Conservation (phyloP, 2,329 filamentous ascomycete genomes). For the Phialemonium atrogriseum region DNA sequence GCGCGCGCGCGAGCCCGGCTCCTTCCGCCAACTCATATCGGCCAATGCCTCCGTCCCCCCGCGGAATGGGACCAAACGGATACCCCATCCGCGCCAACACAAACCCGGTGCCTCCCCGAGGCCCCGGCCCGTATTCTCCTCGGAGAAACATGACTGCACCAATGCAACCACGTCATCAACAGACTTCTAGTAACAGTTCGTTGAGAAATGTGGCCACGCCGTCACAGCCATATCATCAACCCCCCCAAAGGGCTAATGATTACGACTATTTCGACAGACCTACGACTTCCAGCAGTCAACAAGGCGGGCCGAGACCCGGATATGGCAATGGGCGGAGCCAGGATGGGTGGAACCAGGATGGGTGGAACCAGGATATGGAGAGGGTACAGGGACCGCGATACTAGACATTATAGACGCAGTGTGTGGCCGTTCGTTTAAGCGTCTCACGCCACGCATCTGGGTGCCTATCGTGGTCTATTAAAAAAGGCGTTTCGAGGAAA, state of each 20-base stretch:
- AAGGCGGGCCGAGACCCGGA: slow-evolving; percentile 4
- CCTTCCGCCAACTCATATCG: slow-evolving; percentile 18
- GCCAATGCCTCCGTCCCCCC: slow-evolving; percentile 12
- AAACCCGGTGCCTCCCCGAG: slow-evolving; percentile 16
- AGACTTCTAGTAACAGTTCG: slow-evolving; percentile 11
- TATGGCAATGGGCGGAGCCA: slow-evolving; percentile 15
- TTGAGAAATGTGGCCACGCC: slow-evolving; percentile 6
- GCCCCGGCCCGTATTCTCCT: slow-evolving; percentile 14
- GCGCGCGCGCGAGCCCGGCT: slow-evolving; percentile 19
- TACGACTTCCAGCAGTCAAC: slow-evolving; percentile 8
- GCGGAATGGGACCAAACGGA: slow-evolving; percentile 12
- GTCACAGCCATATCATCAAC: slow-evolving; percentile 3
- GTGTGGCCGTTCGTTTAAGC: too few relatives aligned
- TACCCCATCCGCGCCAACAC: slow-evolving; percentile 19
- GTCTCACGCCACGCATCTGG: too few relatives aligned
- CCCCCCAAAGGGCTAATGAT: slow-evolving; percentile 1
- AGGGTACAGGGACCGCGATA: slow-evolving; percentile 11
- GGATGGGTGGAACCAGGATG: slow-evolving; percentile 14
- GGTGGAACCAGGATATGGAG: slow-evolving; percentile 16
- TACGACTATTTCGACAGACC: slow-evolving; percentile 8
- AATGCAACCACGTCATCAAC: slow-evolving; percentile 12
- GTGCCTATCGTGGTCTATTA: too few relatives aligned
- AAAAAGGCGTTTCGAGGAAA: too few relatives aligned
- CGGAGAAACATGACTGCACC: slow-evolving; percentile 26
- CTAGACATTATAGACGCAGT: too few relatives aligned